Conservation (phyloP, 148 eudicot species). For the Pouteria glomerata region DNA sequence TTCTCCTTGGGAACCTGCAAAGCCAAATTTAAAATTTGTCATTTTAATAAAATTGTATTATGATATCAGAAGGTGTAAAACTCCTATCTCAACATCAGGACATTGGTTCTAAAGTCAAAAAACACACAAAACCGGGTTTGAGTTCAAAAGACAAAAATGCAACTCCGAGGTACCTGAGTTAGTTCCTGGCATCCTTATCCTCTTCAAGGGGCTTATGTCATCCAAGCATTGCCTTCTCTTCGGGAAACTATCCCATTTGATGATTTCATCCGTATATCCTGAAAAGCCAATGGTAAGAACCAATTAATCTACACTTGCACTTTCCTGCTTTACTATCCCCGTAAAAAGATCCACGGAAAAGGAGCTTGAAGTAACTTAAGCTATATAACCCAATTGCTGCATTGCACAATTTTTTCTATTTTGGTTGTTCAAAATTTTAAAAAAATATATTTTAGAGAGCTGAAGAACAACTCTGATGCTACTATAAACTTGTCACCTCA, state of each 20-base stretch:
- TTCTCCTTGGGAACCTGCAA: constrained; percentile 22
- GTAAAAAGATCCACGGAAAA: constrained; percentile 14
- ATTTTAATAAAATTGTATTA: background rate
- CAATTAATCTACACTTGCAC: background rate
- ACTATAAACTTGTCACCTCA: background rate
- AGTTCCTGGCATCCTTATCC: constrained; percentile 20
- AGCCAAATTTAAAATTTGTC: background rate
- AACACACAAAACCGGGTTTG: background rate
- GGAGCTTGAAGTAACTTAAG: background rate
- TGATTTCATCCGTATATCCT: constrained; percentile 8
- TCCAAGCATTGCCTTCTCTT: constrained; percentile 51
- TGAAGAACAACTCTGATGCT: background rate
- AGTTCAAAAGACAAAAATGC: background rate
- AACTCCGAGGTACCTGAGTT: constrained; percentile 20
- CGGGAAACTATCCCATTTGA: constrained; percentile 12
- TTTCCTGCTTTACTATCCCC: background rate
- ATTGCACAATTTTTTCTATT: too few relatives aligned
- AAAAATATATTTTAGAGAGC: background rate
- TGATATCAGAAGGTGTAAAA: background rate
- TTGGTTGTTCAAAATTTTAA: background rate
- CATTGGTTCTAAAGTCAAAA: too few relatives aligned
- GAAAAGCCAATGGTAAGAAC: constrained; percentile 7
- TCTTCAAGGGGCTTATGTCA: constrained; percentile 36
- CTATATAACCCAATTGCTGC: too few relatives aligned
- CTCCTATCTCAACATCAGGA: background rate